Evolutionary conservation across 2,329 filamentous ascomycete genomes (phyloP), one percentile per base, ranked within the genome.

Genomic region (Torrubiellomyces zombiae): DNA sequence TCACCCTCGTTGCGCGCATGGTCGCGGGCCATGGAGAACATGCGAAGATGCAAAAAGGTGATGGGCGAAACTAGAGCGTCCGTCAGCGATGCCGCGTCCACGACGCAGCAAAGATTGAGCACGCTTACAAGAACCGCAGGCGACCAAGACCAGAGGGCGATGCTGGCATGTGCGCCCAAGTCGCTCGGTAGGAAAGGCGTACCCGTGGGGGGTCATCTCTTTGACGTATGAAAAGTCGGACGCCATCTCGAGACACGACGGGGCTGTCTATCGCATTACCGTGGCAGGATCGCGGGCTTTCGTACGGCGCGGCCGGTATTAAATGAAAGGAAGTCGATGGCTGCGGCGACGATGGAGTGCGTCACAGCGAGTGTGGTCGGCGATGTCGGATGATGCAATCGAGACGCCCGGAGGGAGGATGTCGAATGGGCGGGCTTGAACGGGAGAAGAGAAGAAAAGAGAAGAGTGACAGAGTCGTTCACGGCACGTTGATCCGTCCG

Each of bases 21-120:
- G 51, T 89, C 79, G 38, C 72, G 67, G 2, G 78, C 79, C 71
- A 91, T 82, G 42, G 82, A 77, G 44, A 89, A 86, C 76, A 91
- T 86, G 45, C 79, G 74, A 33, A 89, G 56, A 45, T 86, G 79
- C 15, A 83, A 61, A 42, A 77, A 78, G 6, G 75, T 79, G 24
- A 76, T 69, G 11, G 77, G 78, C 0, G 73, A 79, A 53, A 82
- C 45, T 47, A 22, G 15, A 18, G 14, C 20, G n/a, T n/a, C n/a
- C 20, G 20, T 18, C 26, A 26, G 17, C 9, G 18, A 21, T 16
- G 17, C 17, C 24, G 22, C 14, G 16, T 20, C n/a, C n/a, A n/a
- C n/a, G n/a, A n/a, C n/a, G n/a, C n/a, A n/a, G n/a, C n/a, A n/a
- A n/a, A n/a, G n/a, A n/a, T n/a, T n/a, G n/a, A n/a, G n/a, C n/a